These are phyloP conservation scores for Fusarium sororula DNA, from an alignment of 2,329 filamentous ascomycete species.

Conservation along the genomic window DNA sequence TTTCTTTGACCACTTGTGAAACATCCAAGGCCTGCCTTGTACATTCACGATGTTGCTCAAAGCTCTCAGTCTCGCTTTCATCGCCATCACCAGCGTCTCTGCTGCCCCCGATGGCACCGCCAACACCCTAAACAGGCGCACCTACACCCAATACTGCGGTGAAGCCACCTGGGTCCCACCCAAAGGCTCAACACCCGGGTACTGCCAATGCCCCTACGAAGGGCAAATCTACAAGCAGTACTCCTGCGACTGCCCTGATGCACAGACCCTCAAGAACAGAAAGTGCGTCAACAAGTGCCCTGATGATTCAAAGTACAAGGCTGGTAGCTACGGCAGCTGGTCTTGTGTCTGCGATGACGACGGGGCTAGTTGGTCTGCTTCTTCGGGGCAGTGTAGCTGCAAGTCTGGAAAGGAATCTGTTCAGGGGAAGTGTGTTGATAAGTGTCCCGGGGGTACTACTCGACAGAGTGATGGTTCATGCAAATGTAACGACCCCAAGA, in stretches of 20 bases:
- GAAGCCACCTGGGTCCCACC: not conserved
- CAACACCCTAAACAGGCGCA: not conserved
- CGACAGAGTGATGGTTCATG: not conserved
- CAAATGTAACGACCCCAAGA: not conserved
- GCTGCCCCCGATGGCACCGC: not conserved
- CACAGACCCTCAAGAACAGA: not conserved
- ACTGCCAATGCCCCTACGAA: not conserved
- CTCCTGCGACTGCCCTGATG: not conserved
- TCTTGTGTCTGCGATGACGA: not conserved
- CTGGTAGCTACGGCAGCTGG: not conserved
- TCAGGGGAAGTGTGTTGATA: not conserved
- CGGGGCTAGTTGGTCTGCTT: not conserved
- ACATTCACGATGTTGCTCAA: not conserved
- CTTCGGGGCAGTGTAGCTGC: not conserved
- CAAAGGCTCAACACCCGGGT: not conserved
- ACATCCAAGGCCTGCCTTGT: not conserved
- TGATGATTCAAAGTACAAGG: not conserved
- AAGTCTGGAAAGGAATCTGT: not conserved
- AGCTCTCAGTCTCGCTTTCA: not conserved
- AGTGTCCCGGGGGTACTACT: not conserved
- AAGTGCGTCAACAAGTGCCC: not conserved
- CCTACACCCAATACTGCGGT: not conserved
- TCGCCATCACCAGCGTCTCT: not conserved
- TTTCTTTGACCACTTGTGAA: not conserved
- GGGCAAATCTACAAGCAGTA: not conserved